Evolutionary conservation across 805 yeast species (phyloP).

Genomic region (Grigorovia humatica): DNA sequence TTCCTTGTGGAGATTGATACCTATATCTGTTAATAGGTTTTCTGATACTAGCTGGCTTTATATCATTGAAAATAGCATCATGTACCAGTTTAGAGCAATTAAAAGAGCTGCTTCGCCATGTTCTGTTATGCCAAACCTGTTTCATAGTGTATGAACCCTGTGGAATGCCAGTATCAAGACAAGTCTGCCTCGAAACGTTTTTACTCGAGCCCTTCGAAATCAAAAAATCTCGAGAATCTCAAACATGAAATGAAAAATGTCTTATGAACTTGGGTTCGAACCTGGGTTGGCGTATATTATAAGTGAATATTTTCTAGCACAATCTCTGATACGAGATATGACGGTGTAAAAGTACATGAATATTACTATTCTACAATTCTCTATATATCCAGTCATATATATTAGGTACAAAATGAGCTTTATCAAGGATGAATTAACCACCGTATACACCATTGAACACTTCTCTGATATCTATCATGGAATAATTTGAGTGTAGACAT

Average conservation of each 20-base stretch:
- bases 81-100: not conserved
- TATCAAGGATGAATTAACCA: constrained; percentile 28
- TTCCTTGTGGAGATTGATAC: constrained; percentile 58
- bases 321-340: too few relatives aligned
- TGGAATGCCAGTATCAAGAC: not conserved
- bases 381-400: not conserved
- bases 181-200: too few relatives aligned
- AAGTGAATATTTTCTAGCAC: too few relatives aligned
- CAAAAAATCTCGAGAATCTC: too few relatives aligned
- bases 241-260: too few relatives aligned
- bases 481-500: constrained; percentile 36
- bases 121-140: not conserved
- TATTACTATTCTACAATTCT: too few relatives aligned
- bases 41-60: not conserved
- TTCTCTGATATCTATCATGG: constrained; percentile 31
- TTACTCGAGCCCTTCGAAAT: not conserved
- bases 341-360: too few relatives aligned
- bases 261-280: too few relatives aligned
- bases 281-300: too few relatives aligned
- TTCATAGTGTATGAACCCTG: not conserved
- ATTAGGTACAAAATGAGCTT: too few relatives aligned
- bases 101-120: not conserved
- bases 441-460: constrained; percentile 46
- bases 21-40: constrained; percentile 26
- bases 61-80: not conserved